Conservation (phyloP, 192 early-diverging fungal genomes). For the Coemansia nantahalensis region DNA sequence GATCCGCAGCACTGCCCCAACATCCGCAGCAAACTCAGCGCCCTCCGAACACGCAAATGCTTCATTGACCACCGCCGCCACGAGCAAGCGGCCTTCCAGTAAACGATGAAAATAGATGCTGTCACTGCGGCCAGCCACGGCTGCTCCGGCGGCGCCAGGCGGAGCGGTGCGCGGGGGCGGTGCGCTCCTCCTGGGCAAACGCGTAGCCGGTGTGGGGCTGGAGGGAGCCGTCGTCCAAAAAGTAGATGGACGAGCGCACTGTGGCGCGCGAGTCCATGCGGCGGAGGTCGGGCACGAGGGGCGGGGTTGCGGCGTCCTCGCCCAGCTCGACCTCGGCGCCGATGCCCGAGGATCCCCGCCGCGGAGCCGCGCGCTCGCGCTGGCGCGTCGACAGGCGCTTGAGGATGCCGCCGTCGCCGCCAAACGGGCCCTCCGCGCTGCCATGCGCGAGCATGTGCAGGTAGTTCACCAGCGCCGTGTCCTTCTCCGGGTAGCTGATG, state of each 20-base stretch:
- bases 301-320: not conserved
- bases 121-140: too few relatives aligned
- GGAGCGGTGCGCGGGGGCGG: not conserved
- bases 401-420: constrained; percentile 12
- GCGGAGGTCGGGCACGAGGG: not conserved
- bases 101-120: too few relatives aligned
- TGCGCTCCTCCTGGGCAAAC: constrained; percentile 39
- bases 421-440: not conserved
- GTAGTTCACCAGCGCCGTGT: constrained; percentile 26
- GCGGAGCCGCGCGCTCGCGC: constrained; percentile 5
- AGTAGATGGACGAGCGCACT: constrained; percentile 43
- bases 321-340: not conserved
- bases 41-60: too few relatives aligned
- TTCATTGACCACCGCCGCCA: too few relatives aligned
- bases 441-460: constrained; percentile 36
- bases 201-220: constrained; percentile 48
- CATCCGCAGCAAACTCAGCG: too few relatives aligned
- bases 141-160: not conserved
- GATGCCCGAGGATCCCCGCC: not conserved
- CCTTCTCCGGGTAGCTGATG: constrained; percentile 24
- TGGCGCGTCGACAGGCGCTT: constrained; percentile 35
- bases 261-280: constrained; percentile 14
- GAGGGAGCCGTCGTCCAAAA: constrained; percentile 36
- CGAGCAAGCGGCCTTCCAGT: too few relatives aligned
- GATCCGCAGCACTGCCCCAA: too few relatives aligned